Evolutionary conservation across 1,284 basidiomycete species (phyloP).

Genomic region (Malassezia slooffiae): DNA sequence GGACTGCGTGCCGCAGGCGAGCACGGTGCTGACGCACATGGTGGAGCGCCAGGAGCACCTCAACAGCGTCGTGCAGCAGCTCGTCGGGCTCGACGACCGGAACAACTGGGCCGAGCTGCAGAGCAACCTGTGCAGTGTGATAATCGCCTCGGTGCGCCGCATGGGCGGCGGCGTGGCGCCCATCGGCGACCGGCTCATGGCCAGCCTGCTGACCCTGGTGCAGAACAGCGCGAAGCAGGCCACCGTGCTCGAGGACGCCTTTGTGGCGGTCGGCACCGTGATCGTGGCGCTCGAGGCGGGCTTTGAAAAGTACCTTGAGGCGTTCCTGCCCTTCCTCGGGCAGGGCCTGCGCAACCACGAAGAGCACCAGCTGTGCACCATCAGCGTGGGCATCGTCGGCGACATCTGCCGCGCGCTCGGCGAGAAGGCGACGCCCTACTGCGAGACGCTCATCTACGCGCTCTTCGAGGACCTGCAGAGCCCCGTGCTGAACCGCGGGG

Average conservation of each 20-base stretch:
- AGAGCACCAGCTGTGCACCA: constrained; percentile 87
- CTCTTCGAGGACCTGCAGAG: constrained; percentile 85
- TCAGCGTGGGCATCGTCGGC: constrained; percentile 87
- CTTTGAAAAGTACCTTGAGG: constrained; percentile 78
- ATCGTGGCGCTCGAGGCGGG: constrained; percentile 62
- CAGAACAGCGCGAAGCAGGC: constrained; percentile 76
- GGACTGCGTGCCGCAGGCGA: constrained; percentile 71
- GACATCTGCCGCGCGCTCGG: constrained; percentile 87
- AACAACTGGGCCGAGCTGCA: constrained; percentile 99
- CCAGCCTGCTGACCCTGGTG: constrained; percentile 72
- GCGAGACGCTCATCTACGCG: constrained; percentile 76
- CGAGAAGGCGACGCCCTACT: constrained; percentile 69
- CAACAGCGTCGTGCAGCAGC: constrained; percentile 61
- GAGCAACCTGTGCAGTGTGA: constrained; percentile 72
- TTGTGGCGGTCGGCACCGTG: constrained; percentile 78
- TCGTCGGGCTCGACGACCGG: constrained; percentile 86
- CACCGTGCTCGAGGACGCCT: constrained; percentile 91
- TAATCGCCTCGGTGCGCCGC: constrained; percentile 50
- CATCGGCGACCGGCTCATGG: constrained; percentile 90
- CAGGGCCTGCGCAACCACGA: constrained; percentile 83
- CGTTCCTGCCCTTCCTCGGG: constrained; percentile 81
- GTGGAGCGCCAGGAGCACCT: constrained; percentile 81
- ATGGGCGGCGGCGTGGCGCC: constrained; percentile 73
- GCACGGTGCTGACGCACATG: constrained; percentile 69
- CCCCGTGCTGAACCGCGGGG: constrained; percentile 77